These are phyloP conservation scores for Zelopaecilomyces penicillatus DNA, from an alignment of 2,329 filamentous ascomycete species.

Conservation along the genomic window DNA sequence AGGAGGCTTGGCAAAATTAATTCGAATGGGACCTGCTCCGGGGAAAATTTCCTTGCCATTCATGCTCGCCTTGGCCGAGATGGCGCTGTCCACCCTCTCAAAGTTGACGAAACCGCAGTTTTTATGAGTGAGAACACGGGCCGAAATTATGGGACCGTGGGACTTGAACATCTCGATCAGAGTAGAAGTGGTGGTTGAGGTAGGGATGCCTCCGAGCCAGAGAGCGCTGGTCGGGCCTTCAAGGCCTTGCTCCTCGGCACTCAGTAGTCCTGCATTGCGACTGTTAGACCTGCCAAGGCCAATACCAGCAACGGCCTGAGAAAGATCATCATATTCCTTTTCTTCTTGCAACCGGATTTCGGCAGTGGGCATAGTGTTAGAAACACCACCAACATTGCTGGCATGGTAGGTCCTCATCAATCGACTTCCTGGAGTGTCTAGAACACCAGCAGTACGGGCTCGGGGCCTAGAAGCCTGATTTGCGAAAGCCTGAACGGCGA, in stretches of 20 bases:
- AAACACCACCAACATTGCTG: conserved; percentile 55
- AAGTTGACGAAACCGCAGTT: conserved; percentile 99
- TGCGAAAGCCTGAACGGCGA: conserved; percentile 86
- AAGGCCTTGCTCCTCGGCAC: conserved; percentile 67
- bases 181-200: conserved; percentile 92
- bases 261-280: conserved; percentile 58
- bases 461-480: conserved; percentile 79
- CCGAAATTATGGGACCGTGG: conserved; percentile 87
- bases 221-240: conserved; percentile 88
- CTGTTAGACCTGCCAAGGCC: conserved; percentile 60
- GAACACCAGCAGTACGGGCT: conserved; percentile 81
- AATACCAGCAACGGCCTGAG: conserved; percentile 75
- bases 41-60: conserved; percentile 99
- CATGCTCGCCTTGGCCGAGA: conserved; percentile 76
- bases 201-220: conserved; percentile 96
- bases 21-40: conserved; percentile 85
- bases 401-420: conserved; percentile 66
- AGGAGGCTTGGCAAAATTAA: conserved; percentile 95
- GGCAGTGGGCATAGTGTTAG: conserved; percentile 65
- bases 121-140: conserved; percentile 92
- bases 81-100: conserved; percentile 80
- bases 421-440: conserved; percentile 67
- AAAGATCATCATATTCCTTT: conserved; percentile 69
- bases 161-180: conserved; percentile 89
- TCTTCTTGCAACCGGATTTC: conserved; percentile 70